phyloP scores from a whole-genome alignment of 768 basidiomycete genomes.

The Fomitopsis pulvina region DNA sequence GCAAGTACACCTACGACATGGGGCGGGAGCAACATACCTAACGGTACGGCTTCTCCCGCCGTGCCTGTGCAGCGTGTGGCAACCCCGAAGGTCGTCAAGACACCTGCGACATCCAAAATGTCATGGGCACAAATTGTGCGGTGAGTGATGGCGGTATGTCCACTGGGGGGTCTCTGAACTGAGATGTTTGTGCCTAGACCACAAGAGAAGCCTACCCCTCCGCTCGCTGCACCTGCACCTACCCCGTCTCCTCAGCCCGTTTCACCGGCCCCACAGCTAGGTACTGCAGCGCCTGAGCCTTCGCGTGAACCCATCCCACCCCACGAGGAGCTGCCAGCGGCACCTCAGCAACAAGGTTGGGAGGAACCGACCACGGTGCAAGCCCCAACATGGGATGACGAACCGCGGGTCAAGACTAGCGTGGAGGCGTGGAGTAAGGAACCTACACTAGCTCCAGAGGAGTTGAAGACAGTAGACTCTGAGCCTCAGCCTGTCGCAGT shows the following conservation, averaged over 20 bases:
- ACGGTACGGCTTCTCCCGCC: conserved; percentile 21
- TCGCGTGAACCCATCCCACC: conserved; percentile 16
- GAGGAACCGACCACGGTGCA: conserved; percentile 32
- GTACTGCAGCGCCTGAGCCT: conserved; percentile 21
- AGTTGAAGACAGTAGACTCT: conserved; percentile 10
- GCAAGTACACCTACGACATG: conserved; percentile 23
- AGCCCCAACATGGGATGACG: conserved; percentile 31
- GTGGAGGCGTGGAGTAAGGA: neutral
- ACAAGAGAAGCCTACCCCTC: conserved; percentile 55
- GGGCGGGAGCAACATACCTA: conserved; percentile 21
- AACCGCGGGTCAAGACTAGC: conserved; percentile 15
- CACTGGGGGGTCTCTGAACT: neutral
- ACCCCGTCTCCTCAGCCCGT: conserved; percentile 15
- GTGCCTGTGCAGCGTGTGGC: conserved; percentile 13
- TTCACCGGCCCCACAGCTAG: conserved; percentile 25
- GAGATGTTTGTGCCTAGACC: conserved; percentile 32
- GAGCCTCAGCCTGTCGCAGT: conserved; percentile 17
- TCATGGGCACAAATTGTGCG: conserved; percentile 86
- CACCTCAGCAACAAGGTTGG: conserved; percentile 20
- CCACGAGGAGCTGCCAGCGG: conserved; percentile 12
- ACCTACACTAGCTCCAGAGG: conserved; percentile 3
- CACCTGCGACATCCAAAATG: conserved; percentile 67
- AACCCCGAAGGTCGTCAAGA: conserved; percentile 32
- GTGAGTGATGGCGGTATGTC: conserved; percentile 30
- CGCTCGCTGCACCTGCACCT: conserved; percentile 26